A percentile compares a stretch with the other conserved stretches of the same genome.
These are phyloP conservation scores for Chaetomium olivaceum DNA, from an alignment of 2,329 filamentous ascomycete genomes.

Conservation along the genomic window DNA sequence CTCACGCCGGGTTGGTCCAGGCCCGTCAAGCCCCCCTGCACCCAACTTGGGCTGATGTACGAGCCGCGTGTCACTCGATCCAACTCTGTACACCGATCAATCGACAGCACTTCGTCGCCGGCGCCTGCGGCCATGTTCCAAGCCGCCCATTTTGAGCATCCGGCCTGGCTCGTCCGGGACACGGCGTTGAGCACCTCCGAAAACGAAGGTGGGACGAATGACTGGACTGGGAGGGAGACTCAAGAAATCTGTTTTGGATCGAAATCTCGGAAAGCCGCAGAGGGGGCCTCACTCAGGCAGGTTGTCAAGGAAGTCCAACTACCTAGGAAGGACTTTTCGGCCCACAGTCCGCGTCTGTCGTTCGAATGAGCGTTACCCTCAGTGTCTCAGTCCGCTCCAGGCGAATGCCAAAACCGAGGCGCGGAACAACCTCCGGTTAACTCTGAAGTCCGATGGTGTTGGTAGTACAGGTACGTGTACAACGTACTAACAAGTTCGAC, in stretches of 20 bases:
- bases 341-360: not conserved
- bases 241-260: not conserved
- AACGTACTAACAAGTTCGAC: not conserved
- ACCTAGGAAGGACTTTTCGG: not conserved
- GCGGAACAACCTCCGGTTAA: not conserved
- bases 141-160: not conserved
- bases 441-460: not conserved
- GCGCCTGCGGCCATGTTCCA: conserved; percentile 10
- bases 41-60: conserved; percentile 14
- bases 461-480: not conserved
- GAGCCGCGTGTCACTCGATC: conserved; percentile 29
- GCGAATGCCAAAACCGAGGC: not conserved
- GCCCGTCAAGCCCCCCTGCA: not conserved
- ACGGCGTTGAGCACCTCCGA: not conserved
- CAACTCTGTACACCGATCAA: conserved; percentile 21
- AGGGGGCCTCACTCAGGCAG: not conserved
- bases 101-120: conserved; percentile 13
- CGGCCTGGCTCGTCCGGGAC: conserved; percentile 10
- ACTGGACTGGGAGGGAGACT: not conserved
- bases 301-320: not conserved
- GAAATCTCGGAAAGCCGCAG: not conserved
- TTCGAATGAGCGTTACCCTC: not conserved
- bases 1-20: conserved; percentile 1
- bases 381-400: not conserved
- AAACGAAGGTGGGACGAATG: not conserved